Percentiles rank a stretch among this genome's conserved stretches.
Conservation (phyloP, 306 rosid species). For the Gillenia trifoliata region DNA sequence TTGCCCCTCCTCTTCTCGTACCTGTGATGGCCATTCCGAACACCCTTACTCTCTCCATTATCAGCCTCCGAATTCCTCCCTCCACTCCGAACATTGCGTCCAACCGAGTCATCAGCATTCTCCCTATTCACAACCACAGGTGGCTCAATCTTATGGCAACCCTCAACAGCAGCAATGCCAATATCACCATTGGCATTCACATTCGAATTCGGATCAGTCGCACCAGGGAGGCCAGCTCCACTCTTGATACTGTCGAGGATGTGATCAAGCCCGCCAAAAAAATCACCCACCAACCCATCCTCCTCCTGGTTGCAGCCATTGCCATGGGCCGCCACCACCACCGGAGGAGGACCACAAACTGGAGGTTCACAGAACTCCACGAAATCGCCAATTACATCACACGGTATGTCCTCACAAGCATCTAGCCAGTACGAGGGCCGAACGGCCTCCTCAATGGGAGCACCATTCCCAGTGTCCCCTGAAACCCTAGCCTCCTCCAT, state of each 20-base stretch:
- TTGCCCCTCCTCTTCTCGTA: conserved; percentile 18
- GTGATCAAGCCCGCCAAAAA: conserved; percentile 88
- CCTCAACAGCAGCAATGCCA: conserved; percentile 26
- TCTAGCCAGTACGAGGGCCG: conserved; percentile 85
- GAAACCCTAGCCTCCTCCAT: conserved; percentile 39
- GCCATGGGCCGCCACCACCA: conserved; percentile 20
- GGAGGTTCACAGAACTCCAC: conserved; percentile 50
- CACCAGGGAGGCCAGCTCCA: conserved; percentile 48
- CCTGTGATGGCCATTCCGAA: conserved; percentile 29
- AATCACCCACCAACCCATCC: conserved; percentile 48
- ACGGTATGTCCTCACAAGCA: conserved; percentile 82
- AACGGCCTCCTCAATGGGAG: not conserved
- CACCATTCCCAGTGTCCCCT: conserved; percentile 11
- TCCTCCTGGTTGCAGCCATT: conserved; percentile 53
- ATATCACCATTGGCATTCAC: not conserved
- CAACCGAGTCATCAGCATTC: conserved; percentile 19
- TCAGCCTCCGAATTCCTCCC: conserved; percentile 29
- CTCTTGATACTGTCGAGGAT: conserved; percentile 78
- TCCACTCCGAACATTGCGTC: conserved; percentile 12
- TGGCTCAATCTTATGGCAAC: conserved; percentile 11
- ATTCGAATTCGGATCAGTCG: not conserved
- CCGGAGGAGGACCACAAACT: conserved; percentile 22
- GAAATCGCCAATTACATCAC: conserved; percentile 56
- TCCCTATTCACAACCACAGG: conserved; percentile 17
- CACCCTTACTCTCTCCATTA: conserved; percentile 22